Evolutionary conservation across 2,329 filamentous ascomycete genomes (phyloP), one percentile per base, ranked within the genome.

Genomic region (Didymellaceae sp.): DNA sequence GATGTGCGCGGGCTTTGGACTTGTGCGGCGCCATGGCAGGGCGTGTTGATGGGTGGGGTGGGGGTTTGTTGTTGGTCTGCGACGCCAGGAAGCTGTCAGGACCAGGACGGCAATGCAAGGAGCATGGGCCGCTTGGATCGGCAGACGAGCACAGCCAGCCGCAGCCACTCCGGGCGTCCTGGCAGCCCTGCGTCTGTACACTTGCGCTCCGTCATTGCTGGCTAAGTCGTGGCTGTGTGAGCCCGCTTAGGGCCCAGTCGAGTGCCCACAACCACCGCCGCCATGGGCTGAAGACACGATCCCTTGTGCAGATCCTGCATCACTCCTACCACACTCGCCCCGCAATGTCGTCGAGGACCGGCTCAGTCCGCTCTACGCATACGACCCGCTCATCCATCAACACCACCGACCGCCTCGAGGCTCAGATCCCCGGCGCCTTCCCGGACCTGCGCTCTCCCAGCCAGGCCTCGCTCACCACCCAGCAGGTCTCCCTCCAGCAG

Each of bases 371-470:
- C 50, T 65, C 67, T 7, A 58, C 64, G n/a, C 42, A 46, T 32
- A 52, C 48, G 21, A 21, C 48, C 20, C 48, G 42, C 4, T 52
- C 48, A 21, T 52, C 48, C 16, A 20, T 52, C 42, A 46, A 24
- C 38, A 51, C 47, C 30, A 18, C 47, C 33, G 47, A 52, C 24
- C 61, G 54, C 25, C 65, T 79, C 32, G 73, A 79, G 55, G 72
- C 77, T 33, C 71, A 73, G 22, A 74, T 81, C 3, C 79, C 79
- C 16, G 80, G 80, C 38, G 75, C 77, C n/a, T 82, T 78, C 52
- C 77, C 79, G 7, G 59, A 64, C n/a, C 47, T 45, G 34, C 61
- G 45, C 32, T 56, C 61, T 1, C 48, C 57, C 32, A 65, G 59
- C 39, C 37, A 51, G 11, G 63, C 66, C 26, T 62, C 57, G 22